A percentile compares a stretch with the other conserved stretches of the same genome.
Evolutionary conservation across 2,329 filamentous ascomycete genomes (phyloP).

Genomic region (Graphilbum sp.): DNA sequence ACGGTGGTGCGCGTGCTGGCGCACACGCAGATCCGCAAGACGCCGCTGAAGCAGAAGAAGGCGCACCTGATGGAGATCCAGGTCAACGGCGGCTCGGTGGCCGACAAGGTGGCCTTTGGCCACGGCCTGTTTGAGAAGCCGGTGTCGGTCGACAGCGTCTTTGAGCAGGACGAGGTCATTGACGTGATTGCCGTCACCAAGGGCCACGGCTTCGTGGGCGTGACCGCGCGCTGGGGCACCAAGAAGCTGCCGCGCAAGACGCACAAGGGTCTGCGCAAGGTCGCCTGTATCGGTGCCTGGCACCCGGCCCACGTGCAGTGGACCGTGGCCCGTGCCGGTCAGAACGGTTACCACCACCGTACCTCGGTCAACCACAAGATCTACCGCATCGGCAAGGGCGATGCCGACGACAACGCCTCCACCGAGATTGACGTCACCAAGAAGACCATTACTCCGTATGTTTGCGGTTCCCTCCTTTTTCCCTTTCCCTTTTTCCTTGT

Average conservation of each 20-base stretch:
- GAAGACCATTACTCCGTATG: constrained; percentile 99
- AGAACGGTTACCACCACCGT: constrained; percentile 99
- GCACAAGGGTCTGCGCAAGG: constrained; percentile 99
- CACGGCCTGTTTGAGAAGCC: constrained; percentile 98
- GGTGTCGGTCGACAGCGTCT: constrained; percentile 80
- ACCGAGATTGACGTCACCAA: constrained; percentile 95
- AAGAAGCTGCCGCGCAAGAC: constrained; percentile 99
- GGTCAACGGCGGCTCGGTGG: constrained; percentile 90
- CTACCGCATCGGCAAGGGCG: constrained; percentile 92
- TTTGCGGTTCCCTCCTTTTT: constrained; percentile 22
- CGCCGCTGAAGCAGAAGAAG: constrained; percentile 99
- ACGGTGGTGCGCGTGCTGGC: constrained; percentile 97
- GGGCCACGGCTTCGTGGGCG: constrained; percentile 97
- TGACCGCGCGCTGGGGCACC: constrained; percentile 96
- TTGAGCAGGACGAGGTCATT: constrained; percentile 99
- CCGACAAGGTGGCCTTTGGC: constrained; percentile 95
- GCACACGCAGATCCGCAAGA: constrained; percentile 99
- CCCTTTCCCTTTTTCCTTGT: not conserved
- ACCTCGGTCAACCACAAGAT: constrained; percentile 99
- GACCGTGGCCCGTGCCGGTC: constrained; percentile 99
- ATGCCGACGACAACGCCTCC: constrained; percentile 79
- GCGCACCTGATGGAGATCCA: constrained; percentile 99
- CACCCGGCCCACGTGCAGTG: constrained; percentile 99
- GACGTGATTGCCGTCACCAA: constrained; percentile 99
- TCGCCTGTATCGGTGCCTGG: constrained; percentile 99